phyloP scores from a whole-genome alignment of 202 grass and related monocot species.

The Eragrostis tef region DNA sequence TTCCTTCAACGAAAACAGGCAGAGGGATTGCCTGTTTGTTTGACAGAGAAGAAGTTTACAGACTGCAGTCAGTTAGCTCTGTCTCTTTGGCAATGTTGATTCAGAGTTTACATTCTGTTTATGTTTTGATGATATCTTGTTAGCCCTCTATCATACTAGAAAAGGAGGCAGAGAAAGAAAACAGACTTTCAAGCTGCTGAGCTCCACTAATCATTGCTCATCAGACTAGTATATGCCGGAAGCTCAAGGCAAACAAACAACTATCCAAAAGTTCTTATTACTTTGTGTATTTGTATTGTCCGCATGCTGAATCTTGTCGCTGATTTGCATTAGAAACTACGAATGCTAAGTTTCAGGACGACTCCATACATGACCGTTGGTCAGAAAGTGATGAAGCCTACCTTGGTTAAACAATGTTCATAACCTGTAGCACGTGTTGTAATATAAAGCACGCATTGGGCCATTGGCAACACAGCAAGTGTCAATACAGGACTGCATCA shows the following conservation, averaged over 20 bases:
- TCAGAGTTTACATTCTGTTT: no score
- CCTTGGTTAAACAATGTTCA: conserved; percentile 1
- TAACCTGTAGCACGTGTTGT: conserved; percentile 14
- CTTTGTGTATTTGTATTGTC: conserved; percentile 4
- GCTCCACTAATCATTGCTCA: background rate
- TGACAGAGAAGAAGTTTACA: background rate
- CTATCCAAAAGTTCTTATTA: background rate
- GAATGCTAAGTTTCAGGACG: conserved; percentile 18
- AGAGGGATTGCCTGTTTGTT: background rate
- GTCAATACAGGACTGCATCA: background rate
- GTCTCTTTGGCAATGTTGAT: background rate
- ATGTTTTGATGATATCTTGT: no score
- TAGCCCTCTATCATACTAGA: no score
- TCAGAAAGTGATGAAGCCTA: conserved; percentile 23
- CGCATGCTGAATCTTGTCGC: conserved; percentile 49
- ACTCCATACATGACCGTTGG: background rate
- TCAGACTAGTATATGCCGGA: background rate
- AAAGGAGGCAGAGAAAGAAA: background rate
- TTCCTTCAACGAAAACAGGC: background rate
- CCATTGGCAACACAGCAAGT: background rate
- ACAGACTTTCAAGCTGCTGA: background rate
- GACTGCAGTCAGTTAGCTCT: background rate
- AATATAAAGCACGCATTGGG: background rate
- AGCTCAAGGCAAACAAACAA: background rate
- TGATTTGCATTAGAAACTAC: conserved; percentile 56